Conservation (phyloP, 2,329 filamentous ascomycete species). For the Aureobasidium sp. region DNA sequence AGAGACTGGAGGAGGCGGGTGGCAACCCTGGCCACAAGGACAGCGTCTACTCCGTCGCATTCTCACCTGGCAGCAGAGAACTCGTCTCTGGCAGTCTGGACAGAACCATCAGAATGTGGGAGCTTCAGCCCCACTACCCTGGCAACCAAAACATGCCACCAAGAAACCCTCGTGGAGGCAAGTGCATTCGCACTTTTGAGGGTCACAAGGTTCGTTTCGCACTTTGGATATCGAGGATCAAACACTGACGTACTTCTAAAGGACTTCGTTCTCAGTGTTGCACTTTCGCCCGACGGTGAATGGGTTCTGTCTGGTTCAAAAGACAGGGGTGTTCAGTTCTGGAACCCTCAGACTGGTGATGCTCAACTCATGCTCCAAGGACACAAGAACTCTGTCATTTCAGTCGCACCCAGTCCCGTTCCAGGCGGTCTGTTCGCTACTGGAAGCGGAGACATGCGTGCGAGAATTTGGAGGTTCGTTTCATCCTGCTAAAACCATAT, state of each 20-base stretch:
- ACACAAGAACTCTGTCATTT: slow-evolving; percentile 98
- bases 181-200: slow-evolving; percentile 94
- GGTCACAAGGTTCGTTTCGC: slow-evolving; percentile 68
- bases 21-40: slow-evolving; percentile 93
- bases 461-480: slow-evolving; percentile 81
- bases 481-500: too few relatives aligned
- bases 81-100: slow-evolving; percentile 92
- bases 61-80: slow-evolving; percentile 85
- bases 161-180: slow-evolving; percentile 62
- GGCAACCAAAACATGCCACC: slow-evolving; percentile 36
- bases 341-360: slow-evolving; percentile 87
- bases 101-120: slow-evolving; percentile 99
- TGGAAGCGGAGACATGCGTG: slow-evolving; percentile 94
- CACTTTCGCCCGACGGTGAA: slow-evolving; percentile 82
- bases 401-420: slow-evolving; percentile 84
- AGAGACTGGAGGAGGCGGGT: slow-evolving; percentile 60
- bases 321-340: slow-evolving; percentile 96
- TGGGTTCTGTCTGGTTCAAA: slow-evolving; percentile 98
- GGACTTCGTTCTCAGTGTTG: slow-evolving; percentile 96
- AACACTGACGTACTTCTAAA: slow-evolving; percentile 27
- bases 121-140: slow-evolving; percentile 59
- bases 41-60: slow-evolving; percentile 92
- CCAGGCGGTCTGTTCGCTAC: slow-evolving; percentile 80
- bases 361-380: slow-evolving; percentile 98
- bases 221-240: not conserved